Conservation (phyloP, 2,329 filamentous ascomycete genomes). For the Blumeriella jaapii region DNA sequence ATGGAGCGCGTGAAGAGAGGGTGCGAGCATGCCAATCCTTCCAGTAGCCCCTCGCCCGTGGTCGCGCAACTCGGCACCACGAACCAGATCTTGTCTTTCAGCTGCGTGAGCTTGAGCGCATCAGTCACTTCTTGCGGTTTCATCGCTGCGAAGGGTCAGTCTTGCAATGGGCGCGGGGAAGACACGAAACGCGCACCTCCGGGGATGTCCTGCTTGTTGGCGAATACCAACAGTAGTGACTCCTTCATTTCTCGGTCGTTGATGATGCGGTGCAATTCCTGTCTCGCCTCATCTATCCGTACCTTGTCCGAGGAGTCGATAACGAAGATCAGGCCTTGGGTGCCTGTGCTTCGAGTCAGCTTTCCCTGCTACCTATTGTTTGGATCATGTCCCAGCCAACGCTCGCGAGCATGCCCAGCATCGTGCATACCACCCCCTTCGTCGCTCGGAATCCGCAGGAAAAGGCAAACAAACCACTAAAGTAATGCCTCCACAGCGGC, state of each 20-base stretch:
- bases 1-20: not conserved
- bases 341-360: conserved; percentile 43
- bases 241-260: conserved; percentile 98
- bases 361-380: not conserved
- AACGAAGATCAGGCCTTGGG: conserved; percentile 96
- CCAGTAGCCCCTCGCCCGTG: conserved; percentile 68
- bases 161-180: not conserved
- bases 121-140: conserved; percentile 71
- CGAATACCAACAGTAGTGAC: conserved; percentile 85
- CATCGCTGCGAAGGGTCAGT: conserved; percentile 44
- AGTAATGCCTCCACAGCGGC: conserved; percentile 96
- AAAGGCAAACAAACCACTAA: conserved; percentile 49
- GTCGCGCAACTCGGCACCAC: conserved; percentile 76
- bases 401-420: no score
- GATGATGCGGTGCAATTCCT: conserved; percentile 93
- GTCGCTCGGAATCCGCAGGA: no score
- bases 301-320: conserved; percentile 89
- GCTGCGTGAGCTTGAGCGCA: conserved; percentile 60
- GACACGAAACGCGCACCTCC: conserved; percentile 45
- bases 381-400: no score
- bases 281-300: conserved; percentile 84
- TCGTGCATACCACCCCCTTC: no score
- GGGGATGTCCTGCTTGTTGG: conserved; percentile 95
- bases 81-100: conserved; percentile 79
- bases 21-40: conserved; percentile 51